Evolutionary conservation across 2,329 filamentous ascomycete genomes (phyloP), one percentile per base, ranked within the genome.

Genomic region (Arachnomyces sp.): DNA sequence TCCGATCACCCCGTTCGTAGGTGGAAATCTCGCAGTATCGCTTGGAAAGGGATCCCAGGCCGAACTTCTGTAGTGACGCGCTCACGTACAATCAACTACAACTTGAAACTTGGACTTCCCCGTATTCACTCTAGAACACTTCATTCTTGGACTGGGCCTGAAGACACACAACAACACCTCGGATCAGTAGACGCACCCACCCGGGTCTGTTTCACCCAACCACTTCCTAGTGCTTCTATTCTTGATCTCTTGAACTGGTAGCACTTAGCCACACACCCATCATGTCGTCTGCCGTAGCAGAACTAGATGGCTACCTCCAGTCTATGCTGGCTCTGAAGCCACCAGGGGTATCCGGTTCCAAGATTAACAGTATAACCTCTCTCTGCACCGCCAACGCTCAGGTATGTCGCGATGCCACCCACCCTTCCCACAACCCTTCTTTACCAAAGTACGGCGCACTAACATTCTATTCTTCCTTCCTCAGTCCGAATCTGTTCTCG

Each of bases 401-500:
- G 82, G 88, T 94, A 83, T 69, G 78, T 57, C 47, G 28, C 37
- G 13, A 33, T 11, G 16, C 31, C 16, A 11, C 32, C 39, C 56
- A 59, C 32, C 28, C 40, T 25, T 25, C 20, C 9, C 38, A 38
- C 32, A 57, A 59, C 43, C 51, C 55, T 48, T 55, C 56, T 58
- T 56, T 52, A 47, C 39, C 41, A 44, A 40, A 36, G 38, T 34
- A 44, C 42, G 43, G 38, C 45, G 38, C 35, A 36, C 18, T 17
- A 25, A 25, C 20, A 5, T 36, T 36, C 13, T 33, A 36, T 44
- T 39, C 31, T 49, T 25, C 7, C 11, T 28, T 30, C 15, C 16
- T 28, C 70, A 95, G 92, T 90, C 84, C 66, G 90, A 96, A 71
- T 92, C 87, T 40, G 81, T 89, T 55, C 80, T 98, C 59, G 86